Percentiles rank a stretch among this genome's conserved stretches.
phyloP scores from a whole-genome alignment of 1,139 yeast genomes.

The Debaryomyces udenii region DNA sequence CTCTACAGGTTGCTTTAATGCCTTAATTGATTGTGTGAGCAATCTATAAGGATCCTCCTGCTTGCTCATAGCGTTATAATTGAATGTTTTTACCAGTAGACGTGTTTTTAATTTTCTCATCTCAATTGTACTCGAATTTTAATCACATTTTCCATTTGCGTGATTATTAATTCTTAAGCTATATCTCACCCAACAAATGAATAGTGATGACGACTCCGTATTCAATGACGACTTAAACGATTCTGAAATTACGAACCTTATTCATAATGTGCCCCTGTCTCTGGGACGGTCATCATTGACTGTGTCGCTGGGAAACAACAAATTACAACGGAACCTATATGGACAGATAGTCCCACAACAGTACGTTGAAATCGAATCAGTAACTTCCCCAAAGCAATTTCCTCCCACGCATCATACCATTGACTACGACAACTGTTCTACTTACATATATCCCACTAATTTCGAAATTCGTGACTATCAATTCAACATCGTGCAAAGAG shows the following conservation, averaged over 20 bases:
- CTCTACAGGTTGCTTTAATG: constrained; percentile 27
- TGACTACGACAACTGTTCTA: constrained; percentile 40
- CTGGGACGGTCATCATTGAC: constrained; percentile 1
- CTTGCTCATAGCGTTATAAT: constrained; percentile 1
- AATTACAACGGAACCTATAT: constrained; percentile 8
- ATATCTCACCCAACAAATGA: constrained; percentile 10
- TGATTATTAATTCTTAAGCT: not conserved
- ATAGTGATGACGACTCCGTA: constrained; percentile 20
- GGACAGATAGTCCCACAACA: constrained; percentile 9
- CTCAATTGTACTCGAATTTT: not conserved
- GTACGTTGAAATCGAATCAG: constrained; percentile 2
- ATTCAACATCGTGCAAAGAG: constrained; percentile 70
- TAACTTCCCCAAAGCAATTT: not conserved
- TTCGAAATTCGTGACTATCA: constrained; percentile 87
- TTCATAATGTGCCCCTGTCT: constrained; percentile 5
- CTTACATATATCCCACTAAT: constrained; percentile 84
- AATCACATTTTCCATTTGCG: not conserved
- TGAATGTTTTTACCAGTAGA: not conserved
- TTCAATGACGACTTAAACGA: constrained; percentile 17
- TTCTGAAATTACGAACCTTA: constrained; percentile 8
- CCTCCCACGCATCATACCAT: constrained; percentile 56
- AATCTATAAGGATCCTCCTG: constrained; percentile 27
- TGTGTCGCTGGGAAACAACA: not conserved
- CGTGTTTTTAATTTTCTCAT: constrained; percentile 1
- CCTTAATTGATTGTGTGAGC: constrained; percentile 23